These are phyloP conservation scores for Phaeophleospora eucalypticola DNA, from an alignment of 2,329 filamentous ascomycete genomes.

Conservation along the genomic window DNA sequence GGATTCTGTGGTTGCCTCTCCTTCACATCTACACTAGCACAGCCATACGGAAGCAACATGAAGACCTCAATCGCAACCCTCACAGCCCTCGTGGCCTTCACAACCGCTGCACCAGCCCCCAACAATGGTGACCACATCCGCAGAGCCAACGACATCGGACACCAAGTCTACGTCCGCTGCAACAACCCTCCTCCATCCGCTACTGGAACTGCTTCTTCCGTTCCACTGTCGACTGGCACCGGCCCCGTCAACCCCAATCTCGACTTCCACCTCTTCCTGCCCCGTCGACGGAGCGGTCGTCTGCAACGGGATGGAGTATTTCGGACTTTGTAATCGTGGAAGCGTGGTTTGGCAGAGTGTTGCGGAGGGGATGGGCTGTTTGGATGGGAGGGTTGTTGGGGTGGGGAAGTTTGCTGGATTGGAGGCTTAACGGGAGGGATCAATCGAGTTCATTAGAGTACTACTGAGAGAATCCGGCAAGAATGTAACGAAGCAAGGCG, in stretches of 20 bases:
- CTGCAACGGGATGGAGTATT: not conserved
- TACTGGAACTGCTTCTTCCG: not conserved
- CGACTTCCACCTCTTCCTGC: not conserved
- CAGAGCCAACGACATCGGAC: not conserved
- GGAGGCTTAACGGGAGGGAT: too few species aligned
- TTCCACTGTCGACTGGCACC: not conserved
- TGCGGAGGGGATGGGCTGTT: not conserved
- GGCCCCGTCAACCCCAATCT: not conserved
- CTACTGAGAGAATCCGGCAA: too few species aligned
- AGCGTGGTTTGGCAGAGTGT: not conserved
- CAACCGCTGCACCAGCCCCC: not conserved
- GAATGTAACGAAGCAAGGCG: too few species aligned
- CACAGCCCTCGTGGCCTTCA: not conserved
- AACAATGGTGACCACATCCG: not conserved
- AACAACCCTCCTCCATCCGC: not conserved
- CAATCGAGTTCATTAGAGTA: too few species aligned
- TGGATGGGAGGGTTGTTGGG: not conserved
- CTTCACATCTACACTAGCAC: not conserved
- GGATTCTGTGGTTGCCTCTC: not conserved
- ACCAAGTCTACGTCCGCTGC: not conserved
- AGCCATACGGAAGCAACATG: not conserved
- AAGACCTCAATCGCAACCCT: not conserved
- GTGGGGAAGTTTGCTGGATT: too few species aligned
- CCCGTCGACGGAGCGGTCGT: not conserved
- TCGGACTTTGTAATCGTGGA: not conserved